phyloP scores from a whole-genome alignment of 75 land plant species.

The Pinus tabuliformis region DNA sequence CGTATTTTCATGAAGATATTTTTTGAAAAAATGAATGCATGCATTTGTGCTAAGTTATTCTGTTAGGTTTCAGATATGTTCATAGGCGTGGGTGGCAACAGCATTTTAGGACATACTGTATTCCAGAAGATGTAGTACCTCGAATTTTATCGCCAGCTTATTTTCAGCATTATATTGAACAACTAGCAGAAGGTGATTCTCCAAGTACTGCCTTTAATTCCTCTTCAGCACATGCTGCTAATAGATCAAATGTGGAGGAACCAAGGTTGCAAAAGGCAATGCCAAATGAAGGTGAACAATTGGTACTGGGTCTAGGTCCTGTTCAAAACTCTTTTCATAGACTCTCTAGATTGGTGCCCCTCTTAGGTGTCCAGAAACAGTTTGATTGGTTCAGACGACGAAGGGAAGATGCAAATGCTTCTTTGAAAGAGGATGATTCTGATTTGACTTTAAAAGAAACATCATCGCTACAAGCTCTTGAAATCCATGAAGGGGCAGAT shows the following conservation, averaged over 20 bases:
- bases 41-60: neutral
- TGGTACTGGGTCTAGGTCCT: constrained; percentile 65
- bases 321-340: constrained; percentile 82
- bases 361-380: constrained; percentile 56
- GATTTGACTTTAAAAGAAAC: constrained; percentile 23
- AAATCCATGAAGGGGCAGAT: constrained; percentile 74
- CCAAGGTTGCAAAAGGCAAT: constrained; percentile 16
- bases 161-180: constrained; percentile 82
- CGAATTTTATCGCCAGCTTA: constrained; percentile 96
- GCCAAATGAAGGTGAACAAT: constrained; percentile 42
- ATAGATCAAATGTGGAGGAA: constrained; percentile 10
- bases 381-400: constrained; percentile 43
- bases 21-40: neutral
- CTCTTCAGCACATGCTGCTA: neutral
- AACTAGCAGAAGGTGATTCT: constrained; percentile 15
- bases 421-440: constrained; percentile 12
- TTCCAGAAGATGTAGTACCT: constrained; percentile 95
- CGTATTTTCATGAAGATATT: neutral
- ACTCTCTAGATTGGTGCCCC: constrained; percentile 77
- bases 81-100: constrained; percentile 82
- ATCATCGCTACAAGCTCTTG: constrained; percentile 56
- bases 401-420: constrained; percentile 16
- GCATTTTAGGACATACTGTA: constrained; percentile 89
- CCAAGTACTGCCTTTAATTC: neutral
- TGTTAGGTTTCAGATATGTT: constrained; percentile 65